These are phyloP conservation scores for Dinochytrium kinnereticum DNA, from an alignment of 371 early-diverging fungal species.

Conservation along the genomic window DNA sequence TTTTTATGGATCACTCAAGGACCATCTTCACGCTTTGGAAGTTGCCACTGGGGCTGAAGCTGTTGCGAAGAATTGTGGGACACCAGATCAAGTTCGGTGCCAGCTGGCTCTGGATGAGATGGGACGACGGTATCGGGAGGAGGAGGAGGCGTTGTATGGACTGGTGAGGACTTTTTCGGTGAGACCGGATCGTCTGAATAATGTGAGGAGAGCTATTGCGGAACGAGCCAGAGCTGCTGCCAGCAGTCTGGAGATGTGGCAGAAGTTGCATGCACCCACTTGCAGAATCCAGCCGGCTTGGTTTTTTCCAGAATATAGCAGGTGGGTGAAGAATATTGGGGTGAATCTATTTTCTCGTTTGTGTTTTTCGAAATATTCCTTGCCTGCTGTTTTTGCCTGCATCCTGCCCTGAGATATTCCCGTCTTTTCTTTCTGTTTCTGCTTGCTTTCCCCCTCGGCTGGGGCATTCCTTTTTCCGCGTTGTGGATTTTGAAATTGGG, in stretches of 20 bases:
- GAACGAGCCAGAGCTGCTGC: background rate
- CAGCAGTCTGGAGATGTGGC: constrained; percentile 1
- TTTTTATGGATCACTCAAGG: constrained; percentile 53
- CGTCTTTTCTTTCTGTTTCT: background rate
- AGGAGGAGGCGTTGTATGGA: constrained; percentile 2
- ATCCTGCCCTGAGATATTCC: background rate
- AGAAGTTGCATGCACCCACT: background rate
- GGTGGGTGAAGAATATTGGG: constrained; percentile 5
- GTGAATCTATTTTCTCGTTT: constrained; percentile 3
- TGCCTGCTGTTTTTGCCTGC: too few species aligned
- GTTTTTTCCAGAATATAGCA: constrained; percentile 13
- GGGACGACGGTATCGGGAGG: constrained; percentile 1
- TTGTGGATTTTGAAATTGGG: too few species aligned
- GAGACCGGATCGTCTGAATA: constrained; percentile 36
- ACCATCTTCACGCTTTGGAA: constrained; percentile 48
- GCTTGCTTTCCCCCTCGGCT: background rate
- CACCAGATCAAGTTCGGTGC: background rate
- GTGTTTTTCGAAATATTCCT: background rate
- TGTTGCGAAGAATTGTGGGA: constrained; percentile 7
- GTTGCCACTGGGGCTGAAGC: constrained; percentile 38
- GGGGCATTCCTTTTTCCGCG: too few species aligned
- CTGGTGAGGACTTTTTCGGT: constrained; percentile 22
- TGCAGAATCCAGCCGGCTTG: background rate
- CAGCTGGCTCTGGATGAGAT: constrained; percentile 15
- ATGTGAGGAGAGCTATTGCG: constrained; percentile 20